These are phyloP conservation scores for Teunomyces lycoperdinae DNA, from an alignment of 805 yeast genomes.

Conservation along the genomic window DNA sequence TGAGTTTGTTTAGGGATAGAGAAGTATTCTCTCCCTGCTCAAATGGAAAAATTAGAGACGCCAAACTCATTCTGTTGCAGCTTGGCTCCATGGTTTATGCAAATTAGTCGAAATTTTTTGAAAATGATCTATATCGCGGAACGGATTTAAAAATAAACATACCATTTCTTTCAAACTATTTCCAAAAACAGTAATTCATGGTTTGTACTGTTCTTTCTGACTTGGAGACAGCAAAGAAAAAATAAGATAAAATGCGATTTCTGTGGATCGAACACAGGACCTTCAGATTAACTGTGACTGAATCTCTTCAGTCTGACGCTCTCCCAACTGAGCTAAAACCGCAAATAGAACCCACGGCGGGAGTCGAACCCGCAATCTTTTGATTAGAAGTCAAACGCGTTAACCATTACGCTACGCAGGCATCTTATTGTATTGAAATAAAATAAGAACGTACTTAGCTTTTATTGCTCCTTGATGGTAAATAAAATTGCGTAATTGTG, in stretches of 20 bases:
- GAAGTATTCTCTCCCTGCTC: constrained; percentile 10
- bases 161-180: too few relatives aligned
- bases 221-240: neutral
- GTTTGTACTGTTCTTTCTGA: too few relatives aligned
- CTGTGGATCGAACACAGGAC: constrained; percentile 20
- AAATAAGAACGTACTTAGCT: too few relatives aligned
- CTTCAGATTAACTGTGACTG: constrained; percentile 18
- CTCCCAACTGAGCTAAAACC: constrained; percentile 40
- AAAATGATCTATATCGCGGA: constrained; percentile 1
- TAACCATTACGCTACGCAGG: constrained; percentile 66
- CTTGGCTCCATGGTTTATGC: neutral
- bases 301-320: constrained; percentile 36
- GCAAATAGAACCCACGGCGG: constrained; percentile 39
- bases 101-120: neutral
- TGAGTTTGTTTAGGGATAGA: constrained; percentile 20
- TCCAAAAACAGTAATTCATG: too few relatives aligned
- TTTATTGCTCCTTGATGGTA: too few relatives aligned
- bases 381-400: constrained; percentile 68
- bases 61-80: constrained; percentile 7
- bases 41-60: constrained; percentile 28
- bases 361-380: constrained; percentile 67
- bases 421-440: constrained; percentile 10
- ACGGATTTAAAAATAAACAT: neutral
- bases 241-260: constrained; percentile 15
- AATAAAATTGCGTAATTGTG: neutral